Evolutionary conservation across 2,329 filamentous ascomycete genomes (phyloP).

Genomic region (Bipolaris cookei): DNA sequence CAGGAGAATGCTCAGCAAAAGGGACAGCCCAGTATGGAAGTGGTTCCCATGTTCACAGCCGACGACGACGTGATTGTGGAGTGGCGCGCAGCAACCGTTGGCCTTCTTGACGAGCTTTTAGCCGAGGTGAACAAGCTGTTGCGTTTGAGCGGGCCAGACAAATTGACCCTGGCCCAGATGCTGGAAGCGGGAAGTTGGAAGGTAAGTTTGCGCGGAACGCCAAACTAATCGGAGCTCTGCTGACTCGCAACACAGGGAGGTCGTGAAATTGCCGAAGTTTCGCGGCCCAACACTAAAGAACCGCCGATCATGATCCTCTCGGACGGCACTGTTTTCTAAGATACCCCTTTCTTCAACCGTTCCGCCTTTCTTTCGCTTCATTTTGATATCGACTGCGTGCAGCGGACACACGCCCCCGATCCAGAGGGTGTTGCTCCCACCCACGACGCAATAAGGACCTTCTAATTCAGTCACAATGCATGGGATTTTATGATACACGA

Average conservation of each 20-base stretch:
- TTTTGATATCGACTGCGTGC: slow-evolving; percentile 22
- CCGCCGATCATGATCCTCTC: slow-evolving; percentile 95
- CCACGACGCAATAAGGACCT: slow-evolving; percentile 16
- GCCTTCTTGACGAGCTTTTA: slow-evolving; percentile 74
- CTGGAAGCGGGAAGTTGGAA: slow-evolving; percentile 98
- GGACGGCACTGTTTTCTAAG: slow-evolving; percentile 93
- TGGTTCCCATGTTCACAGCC: slow-evolving; percentile 74
- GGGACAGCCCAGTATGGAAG: slow-evolving; percentile 73
- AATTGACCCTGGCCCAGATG: slow-evolving; percentile 81
- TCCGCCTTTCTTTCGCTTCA: slow-evolving; percentile 34
- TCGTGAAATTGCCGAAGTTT: slow-evolving; percentile 93
- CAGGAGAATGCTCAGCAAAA: slow-evolving; percentile 73
- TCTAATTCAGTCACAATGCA: slow-evolving; percentile 26
- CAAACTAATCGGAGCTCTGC: slow-evolving; percentile 1
- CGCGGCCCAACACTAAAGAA: slow-evolving; percentile 93
- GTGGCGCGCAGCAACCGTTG: slow-evolving; percentile 77
- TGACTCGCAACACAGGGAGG: slow-evolving; percentile 67
- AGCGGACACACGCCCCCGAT: slow-evolving; percentile 26
- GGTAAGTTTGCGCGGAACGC: slow-evolving; percentile 60
- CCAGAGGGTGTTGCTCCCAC: slow-evolving; percentile 10
- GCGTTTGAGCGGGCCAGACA: slow-evolving; percentile 71
- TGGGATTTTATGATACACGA: slow-evolving; percentile 34
- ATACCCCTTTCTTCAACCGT: slow-evolving; percentile 48
- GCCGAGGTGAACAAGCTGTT: slow-evolving; percentile 72
- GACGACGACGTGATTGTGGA: slow-evolving; percentile 81